These are phyloP conservation scores for Beauveria varroae DNA, from an alignment of 2,329 filamentous ascomycete species.

Conservation along the genomic window DNA sequence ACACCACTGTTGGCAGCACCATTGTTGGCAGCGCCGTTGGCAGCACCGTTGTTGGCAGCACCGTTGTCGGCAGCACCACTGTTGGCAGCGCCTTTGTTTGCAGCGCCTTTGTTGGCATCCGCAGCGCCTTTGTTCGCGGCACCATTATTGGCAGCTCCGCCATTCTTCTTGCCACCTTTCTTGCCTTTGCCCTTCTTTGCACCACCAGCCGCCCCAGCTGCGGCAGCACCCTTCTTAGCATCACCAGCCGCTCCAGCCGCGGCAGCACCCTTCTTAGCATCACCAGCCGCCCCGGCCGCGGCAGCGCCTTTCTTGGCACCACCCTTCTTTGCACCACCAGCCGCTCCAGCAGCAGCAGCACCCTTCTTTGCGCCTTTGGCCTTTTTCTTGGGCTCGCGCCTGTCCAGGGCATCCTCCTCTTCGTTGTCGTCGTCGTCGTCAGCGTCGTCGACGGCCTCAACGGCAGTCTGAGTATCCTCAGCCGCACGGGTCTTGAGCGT, in stretches of 20 bases:
- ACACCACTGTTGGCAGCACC: not conserved
- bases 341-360: too few relatives aligned
- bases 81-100: not conserved
- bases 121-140: not conserved
- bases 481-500: not conserved
- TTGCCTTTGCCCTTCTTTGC: too few relatives aligned
- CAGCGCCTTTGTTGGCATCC: not conserved
- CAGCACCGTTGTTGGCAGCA: not conserved
- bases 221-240: not conserved
- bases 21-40: not conserved
- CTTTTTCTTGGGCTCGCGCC: not conserved
- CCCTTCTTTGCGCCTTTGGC: not conserved
- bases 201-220: too few relatives aligned
- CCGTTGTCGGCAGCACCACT: not conserved
- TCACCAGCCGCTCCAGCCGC: too few relatives aligned
- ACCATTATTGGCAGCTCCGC: not conserved
- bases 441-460: not conserved
- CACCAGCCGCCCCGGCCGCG: too few relatives aligned
- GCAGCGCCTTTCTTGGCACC: not conserved
- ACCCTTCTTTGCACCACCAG: too few relatives aligned
- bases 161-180: not conserved
- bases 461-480: not conserved
- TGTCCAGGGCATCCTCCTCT: not conserved
- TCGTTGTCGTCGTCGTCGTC: not conserved
- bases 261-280: not conserved